Conservation (phyloP, 345 rosid species). For the Eucalyptus rudis region DNA sequence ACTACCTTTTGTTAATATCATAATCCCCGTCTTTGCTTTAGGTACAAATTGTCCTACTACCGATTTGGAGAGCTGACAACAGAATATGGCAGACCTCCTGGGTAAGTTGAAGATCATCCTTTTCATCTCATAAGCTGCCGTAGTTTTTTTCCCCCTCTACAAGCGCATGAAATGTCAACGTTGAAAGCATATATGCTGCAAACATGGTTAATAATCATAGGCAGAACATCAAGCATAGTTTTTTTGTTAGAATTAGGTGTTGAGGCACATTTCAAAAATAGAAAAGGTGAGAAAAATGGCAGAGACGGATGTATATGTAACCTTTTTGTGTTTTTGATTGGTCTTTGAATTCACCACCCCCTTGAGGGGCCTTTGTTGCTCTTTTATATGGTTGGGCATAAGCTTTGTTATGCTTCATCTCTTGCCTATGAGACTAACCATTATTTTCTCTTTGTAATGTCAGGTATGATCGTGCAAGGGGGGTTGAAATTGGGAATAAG, state of each 20-base stretch:
- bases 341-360: not conserved
- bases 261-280: not conserved
- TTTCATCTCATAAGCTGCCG: not conserved
- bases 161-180: not conserved
- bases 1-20: not conserved
- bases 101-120: constrained; percentile 35
- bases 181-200: not conserved
- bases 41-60: constrained; percentile 95
- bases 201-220: not conserved
- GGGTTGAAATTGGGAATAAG: constrained; percentile 96
- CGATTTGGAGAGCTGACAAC: constrained; percentile 94
- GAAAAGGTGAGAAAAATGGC: not conserved
- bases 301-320: not conserved
- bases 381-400: not conserved
- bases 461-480: constrained; percentile 96
- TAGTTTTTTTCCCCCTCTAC: not conserved
- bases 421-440: not conserved
- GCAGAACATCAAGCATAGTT: not conserved
- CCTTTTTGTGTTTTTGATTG: not conserved
- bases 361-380: not conserved
- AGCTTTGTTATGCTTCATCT: not conserved
- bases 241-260: not conserved
- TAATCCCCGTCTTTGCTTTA: not conserved
- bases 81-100: constrained; percentile 87
- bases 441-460: not conserved